A percentile compares a stretch with the other conserved stretches of the same genome.
Evolutionary conservation across 1,139 yeast genomes (phyloP).

Genomic region (Scheffersomyces insectosa): DNA sequence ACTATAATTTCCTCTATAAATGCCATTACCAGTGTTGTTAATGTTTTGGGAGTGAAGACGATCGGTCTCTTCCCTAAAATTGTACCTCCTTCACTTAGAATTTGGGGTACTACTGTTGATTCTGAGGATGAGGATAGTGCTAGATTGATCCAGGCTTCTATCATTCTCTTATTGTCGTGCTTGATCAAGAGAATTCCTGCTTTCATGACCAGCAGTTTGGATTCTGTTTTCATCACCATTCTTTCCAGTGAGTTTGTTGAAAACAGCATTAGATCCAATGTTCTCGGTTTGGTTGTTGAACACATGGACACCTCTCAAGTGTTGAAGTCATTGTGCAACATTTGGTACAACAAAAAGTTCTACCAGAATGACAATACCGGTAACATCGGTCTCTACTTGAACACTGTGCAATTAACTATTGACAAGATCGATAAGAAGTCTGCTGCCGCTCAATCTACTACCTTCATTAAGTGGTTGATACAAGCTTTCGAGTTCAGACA

Average conservation of each 20-base stretch:
- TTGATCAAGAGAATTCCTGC: slow-evolving; percentile 84
- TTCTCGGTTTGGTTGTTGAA: slow-evolving; percentile 64
- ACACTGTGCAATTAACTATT: slow-evolving; percentile 62
- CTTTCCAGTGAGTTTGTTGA: slow-evolving; percentile 61
- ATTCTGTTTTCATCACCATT: slow-evolving; percentile 57
- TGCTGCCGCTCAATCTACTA: slow-evolving; percentile 69
- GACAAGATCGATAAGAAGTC: slow-evolving; percentile 71
- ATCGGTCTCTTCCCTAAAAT: slow-evolving; percentile 85
- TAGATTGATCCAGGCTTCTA: slow-evolving; percentile 59
- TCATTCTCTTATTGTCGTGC: slow-evolving; percentile 71
- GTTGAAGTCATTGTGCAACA: slow-evolving; percentile 57
- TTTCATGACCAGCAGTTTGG: slow-evolving; percentile 71
- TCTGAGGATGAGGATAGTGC: slow-evolving; percentile 23
- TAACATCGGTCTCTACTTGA: slow-evolving; percentile 71
- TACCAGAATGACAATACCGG: slow-evolving; percentile 45
- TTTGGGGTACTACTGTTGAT: slow-evolving; percentile 44
- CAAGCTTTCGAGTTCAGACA: slow-evolving; percentile 68
- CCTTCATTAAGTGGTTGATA: slow-evolving; percentile 69
- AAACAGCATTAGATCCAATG: slow-evolving; percentile 59
- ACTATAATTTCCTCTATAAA: slow-evolving; percentile 74
- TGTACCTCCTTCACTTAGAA: slow-evolving; percentile 68
- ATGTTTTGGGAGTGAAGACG: slow-evolving; percentile 78
- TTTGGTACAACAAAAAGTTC: slow-evolving; percentile 53
- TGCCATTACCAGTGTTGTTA: slow-evolving; percentile 68
- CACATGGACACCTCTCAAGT: slow-evolving; percentile 69